These are phyloP conservation scores for Thozetella sp. DNA, from an alignment of 495 filamentous ascomycete species.

Conservation along the genomic window DNA sequence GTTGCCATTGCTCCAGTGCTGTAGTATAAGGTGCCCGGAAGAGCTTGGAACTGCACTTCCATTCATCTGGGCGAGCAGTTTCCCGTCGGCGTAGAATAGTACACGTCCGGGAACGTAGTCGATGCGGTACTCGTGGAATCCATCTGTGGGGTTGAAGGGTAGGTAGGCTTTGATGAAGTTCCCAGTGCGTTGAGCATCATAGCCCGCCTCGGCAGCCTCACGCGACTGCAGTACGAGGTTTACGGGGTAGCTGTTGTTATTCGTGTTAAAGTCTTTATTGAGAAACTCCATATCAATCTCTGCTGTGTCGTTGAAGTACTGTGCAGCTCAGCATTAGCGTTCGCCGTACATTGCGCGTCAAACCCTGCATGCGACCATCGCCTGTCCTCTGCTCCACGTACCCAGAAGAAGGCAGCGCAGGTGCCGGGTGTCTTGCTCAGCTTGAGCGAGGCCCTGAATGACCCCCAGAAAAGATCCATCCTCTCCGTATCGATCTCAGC, in stretches of 20 bases:
- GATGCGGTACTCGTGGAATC: constrained; percentile 76
- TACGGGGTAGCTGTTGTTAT: constrained; percentile 52
- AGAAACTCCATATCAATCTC: constrained; percentile 82
- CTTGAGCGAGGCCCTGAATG: constrained; percentile 68
- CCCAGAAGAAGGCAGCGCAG: constrained; percentile 80
- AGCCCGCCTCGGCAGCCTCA: constrained; percentile 52
- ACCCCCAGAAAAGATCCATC: constrained; percentile 64
- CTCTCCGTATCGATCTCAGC: constrained; percentile 61
- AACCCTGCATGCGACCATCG: too few relatives aligned
- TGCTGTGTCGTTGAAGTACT: constrained; percentile 78
- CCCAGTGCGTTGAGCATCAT: constrained; percentile 55
- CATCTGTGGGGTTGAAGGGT: constrained; percentile 60
- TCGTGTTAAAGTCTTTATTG: constrained; percentile 55
- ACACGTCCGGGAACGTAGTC: constrained; percentile 66
- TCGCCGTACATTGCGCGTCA: too few relatives aligned
- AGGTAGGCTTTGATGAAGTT: constrained; percentile 57
- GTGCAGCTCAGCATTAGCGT: background rate
- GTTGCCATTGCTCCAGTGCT: constrained; percentile 81
- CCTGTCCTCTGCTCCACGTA: too few relatives aligned
- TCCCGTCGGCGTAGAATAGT: constrained; percentile 65
- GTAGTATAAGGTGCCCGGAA: constrained; percentile 66
- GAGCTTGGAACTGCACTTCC: constrained; percentile 53
- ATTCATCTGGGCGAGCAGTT: constrained; percentile 53
- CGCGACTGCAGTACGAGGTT: constrained; percentile 74
- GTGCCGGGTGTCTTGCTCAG: constrained; percentile 60